Conservation (phyloP, 1,284 basidiomycete genomes). For the Pseudozyma pruni region DNA sequence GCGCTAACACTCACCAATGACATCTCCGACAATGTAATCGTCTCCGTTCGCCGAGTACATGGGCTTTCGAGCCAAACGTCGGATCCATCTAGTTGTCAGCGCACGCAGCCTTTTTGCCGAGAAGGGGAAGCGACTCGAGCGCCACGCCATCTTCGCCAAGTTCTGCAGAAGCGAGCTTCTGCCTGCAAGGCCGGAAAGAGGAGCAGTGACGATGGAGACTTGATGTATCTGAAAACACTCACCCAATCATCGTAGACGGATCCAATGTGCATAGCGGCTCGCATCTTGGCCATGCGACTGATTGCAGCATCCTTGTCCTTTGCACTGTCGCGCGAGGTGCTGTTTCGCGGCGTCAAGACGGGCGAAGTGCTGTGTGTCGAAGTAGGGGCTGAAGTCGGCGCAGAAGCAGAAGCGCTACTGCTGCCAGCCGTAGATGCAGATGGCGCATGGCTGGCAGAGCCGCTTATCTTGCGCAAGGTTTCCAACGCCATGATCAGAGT, state of each 20-base stretch:
- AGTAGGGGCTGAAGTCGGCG: slow-evolving; percentile 25
- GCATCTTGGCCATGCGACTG: slow-evolving; percentile 36
- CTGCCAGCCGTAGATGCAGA: slow-evolving; percentile 5
- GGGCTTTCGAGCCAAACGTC: slow-evolving; percentile 14
- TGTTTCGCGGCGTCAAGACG: slow-evolving; percentile 17
- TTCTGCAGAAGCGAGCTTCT: too few species aligned
- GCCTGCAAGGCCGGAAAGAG: neutral
- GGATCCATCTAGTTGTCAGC: slow-evolving; percentile 5
- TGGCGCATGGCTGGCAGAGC: slow-evolving; percentile 15
- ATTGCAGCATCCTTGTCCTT: slow-evolving; percentile 31
- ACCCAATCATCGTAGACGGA: slow-evolving; percentile 85
- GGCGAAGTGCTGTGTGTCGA: slow-evolving; percentile 25
- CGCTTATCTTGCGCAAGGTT: slow-evolving; percentile 27
- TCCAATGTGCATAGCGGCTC: slow-evolving; percentile 72
- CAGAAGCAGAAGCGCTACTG: slow-evolving; percentile 17
- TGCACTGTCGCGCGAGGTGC: slow-evolving; percentile 21
- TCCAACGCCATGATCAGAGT: slow-evolving; percentile 9
- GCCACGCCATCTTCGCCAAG: too few species aligned
- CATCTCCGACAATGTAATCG: slow-evolving; percentile 60
- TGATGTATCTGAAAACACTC: slow-evolving; percentile 4
- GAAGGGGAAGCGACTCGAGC: neutral
- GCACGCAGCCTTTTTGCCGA: neutral
- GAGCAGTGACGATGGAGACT: neutral
- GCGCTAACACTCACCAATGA: slow-evolving; percentile 45
- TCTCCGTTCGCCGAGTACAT: slow-evolving; percentile 47